Evolutionary conservation across 805 yeast genomes (phyloP).

Genomic region (Starmerella lactis-condensi): DNA sequence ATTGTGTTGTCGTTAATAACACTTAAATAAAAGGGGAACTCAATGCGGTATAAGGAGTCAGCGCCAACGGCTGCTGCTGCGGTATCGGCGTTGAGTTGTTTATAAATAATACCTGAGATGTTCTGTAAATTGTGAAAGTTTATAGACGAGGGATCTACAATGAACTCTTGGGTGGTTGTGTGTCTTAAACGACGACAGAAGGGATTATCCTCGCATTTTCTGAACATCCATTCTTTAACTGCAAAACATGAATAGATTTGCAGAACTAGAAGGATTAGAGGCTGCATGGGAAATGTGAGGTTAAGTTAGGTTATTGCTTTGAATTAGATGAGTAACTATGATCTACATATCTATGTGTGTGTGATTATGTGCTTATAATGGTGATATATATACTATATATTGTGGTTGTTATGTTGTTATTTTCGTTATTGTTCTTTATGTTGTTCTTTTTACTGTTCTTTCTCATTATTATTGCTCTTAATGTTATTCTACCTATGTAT

Average conservation of each 20-base stretch:
- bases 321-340: too few species aligned
- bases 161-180: conserved; percentile 24
- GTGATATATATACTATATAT: too few species aligned
- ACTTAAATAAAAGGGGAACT: conserved; percentile 39
- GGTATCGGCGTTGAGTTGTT: conserved; percentile 4
- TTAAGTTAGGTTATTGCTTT: too few species aligned
- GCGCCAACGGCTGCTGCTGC: conserved; percentile 5
- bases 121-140: conserved; percentile 3
- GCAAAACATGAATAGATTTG: conserved; percentile 10
- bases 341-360: too few species aligned
- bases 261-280: neutral
- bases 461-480: too few species aligned
- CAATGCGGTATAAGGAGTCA: conserved; percentile 20
- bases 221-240: conserved; percentile 31
- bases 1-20: conserved; percentile 43
- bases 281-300: too few species aligned
- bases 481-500: too few species aligned
- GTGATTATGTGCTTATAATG: too few species aligned
- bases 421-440: too few species aligned
- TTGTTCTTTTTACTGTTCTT: too few species aligned
- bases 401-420: too few species aligned
- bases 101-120: conserved; percentile 9
- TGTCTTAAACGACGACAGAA: conserved; percentile 54
- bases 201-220: conserved; percentile 61
- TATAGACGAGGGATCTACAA: conserved; percentile 16